These are phyloP conservation scores for Leucocoprinus leucothites DNA, from an alignment of 768 basidiomycete genomes.

Conservation along the genomic window DNA sequence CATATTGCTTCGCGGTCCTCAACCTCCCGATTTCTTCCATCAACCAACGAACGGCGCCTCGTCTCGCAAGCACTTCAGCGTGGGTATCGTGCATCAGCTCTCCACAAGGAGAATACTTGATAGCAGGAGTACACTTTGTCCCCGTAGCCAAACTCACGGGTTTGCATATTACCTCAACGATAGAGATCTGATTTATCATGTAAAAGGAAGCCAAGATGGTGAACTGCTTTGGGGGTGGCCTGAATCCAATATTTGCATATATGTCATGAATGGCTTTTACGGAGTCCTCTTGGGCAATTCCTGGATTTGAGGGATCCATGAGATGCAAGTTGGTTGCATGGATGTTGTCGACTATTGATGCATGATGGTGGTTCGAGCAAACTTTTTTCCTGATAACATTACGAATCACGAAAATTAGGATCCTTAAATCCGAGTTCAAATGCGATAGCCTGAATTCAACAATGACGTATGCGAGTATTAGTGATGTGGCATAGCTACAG, in stretches of 20 bases:
- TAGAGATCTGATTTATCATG: constrained; percentile 22
- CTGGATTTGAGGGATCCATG: constrained; percentile 3
- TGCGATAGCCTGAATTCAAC: no score
- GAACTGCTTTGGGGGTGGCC: constrained; percentile 53
- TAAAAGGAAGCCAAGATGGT: constrained; percentile 64
- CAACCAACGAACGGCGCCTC: constrained; percentile 77
- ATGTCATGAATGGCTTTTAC: constrained; percentile 32
- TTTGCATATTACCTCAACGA: constrained; percentile 25
- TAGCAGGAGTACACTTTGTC: constrained; percentile 77
- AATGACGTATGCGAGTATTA: no score
- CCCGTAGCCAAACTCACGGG: constrained; percentile 77
- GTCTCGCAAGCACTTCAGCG: constrained; percentile 87
- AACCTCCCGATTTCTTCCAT: constrained; percentile 61
- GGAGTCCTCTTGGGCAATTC: constrained; percentile 14
- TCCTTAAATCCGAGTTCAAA: no score
- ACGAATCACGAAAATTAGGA: background rate
- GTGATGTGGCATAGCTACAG: no score
- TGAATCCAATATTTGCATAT: constrained; percentile 46
- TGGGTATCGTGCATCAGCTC: constrained; percentile 88
- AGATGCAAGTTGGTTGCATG: background rate
- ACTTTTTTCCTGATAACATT: background rate
- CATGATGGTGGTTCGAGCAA: background rate
- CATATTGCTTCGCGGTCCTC: constrained; percentile 19
- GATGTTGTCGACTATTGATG: background rate
- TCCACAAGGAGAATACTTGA: constrained; percentile 59